phyloP scores from a whole-genome alignment of 768 basidiomycete species.

The Podaxis mareebaensis region DNA sequence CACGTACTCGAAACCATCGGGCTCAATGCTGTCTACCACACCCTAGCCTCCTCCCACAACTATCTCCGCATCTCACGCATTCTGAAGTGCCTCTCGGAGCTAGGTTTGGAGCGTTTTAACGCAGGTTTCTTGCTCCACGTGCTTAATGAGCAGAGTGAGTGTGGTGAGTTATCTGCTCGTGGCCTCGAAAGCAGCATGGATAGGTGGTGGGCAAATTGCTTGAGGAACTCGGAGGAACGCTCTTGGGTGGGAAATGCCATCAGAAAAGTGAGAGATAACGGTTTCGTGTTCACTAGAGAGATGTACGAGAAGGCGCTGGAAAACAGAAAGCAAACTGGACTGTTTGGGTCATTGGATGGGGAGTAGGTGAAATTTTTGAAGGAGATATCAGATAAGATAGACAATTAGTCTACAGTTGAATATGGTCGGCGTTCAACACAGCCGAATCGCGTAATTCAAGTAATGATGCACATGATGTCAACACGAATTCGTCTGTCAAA shows the following conservation, averaged over 20 bases:
- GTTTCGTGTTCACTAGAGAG: slow-evolving; percentile 54
- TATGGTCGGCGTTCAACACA: neutral
- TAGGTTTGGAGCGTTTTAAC: slow-evolving; percentile 64
- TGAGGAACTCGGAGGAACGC: slow-evolving; percentile 61
- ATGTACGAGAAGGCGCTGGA: slow-evolving; percentile 53
- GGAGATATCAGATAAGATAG: slow-evolving; percentile 18
- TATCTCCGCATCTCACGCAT: slow-evolving; percentile 77
- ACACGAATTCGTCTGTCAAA: neutral
- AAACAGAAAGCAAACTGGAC: slow-evolving; percentile 39
- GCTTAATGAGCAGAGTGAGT: slow-evolving; percentile 68
- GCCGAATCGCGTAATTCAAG: slow-evolving; percentile 1
- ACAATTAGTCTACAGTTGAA: slow-evolving; percentile 1
- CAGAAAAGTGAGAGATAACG: slow-evolving; percentile 44
- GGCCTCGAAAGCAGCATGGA: slow-evolving; percentile 66
- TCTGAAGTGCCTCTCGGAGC: slow-evolving; percentile 71
- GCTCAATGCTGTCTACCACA: neutral
- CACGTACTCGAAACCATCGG: neutral
- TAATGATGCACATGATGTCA: neutral
- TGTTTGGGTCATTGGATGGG: slow-evolving; percentile 26
- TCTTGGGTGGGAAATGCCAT: slow-evolving; percentile 54
- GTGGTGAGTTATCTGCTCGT: slow-evolving; percentile 47
- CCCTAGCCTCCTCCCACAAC: slow-evolving; percentile 67
- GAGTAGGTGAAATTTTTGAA: neutral
- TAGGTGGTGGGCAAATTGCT: slow-evolving; percentile 76
- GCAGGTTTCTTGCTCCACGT: slow-evolving; percentile 70